phyloP scores from a whole-genome alignment of 306 rosid species.

The Benincasa hispida region DNA sequence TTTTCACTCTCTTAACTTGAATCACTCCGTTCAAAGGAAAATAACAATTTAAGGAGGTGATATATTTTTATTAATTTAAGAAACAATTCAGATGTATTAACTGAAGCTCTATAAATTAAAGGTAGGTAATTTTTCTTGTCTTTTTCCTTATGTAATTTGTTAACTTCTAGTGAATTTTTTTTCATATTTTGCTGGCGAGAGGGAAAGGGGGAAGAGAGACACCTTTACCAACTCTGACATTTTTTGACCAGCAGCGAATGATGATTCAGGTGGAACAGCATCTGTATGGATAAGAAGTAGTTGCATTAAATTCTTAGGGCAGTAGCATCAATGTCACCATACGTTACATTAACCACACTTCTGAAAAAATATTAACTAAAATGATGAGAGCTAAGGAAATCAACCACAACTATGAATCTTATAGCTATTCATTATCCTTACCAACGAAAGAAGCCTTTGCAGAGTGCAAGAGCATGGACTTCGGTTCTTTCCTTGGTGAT shows the following conservation, averaged over 20 bases:
- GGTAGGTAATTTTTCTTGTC: not conserved
- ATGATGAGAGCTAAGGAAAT: not conserved
- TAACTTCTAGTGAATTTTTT: not conserved
- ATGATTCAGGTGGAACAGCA: conserved; percentile 45
- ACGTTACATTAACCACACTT: not conserved
- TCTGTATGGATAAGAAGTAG: conserved; percentile 25
- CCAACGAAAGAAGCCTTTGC: conserved; percentile 39
- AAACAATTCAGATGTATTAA: not conserved
- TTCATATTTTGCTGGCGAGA: not conserved
- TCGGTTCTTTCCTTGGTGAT: conserved; percentile 64
- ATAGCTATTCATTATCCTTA: conserved; percentile 12
- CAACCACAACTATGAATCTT: not conserved
- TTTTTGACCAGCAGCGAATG: conserved; percentile 66
- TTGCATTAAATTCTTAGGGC: not conserved
- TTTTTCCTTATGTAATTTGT: not conserved
- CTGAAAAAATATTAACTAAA: not conserved
- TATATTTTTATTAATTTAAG: not conserved
- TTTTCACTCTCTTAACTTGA: not conserved
- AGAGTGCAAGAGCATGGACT: conserved; percentile 40
- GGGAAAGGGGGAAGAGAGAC: conserved; percentile 14
- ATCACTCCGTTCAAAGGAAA: not conserved
- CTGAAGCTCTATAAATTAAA: not conserved
- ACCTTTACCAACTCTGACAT: conserved; percentile 90
- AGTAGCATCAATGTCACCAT: not conserved
- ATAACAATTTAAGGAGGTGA: not conserved